Conservation (phyloP, 2,329 filamentous ascomycete genomes). For the Diplodia mutila region DNA sequence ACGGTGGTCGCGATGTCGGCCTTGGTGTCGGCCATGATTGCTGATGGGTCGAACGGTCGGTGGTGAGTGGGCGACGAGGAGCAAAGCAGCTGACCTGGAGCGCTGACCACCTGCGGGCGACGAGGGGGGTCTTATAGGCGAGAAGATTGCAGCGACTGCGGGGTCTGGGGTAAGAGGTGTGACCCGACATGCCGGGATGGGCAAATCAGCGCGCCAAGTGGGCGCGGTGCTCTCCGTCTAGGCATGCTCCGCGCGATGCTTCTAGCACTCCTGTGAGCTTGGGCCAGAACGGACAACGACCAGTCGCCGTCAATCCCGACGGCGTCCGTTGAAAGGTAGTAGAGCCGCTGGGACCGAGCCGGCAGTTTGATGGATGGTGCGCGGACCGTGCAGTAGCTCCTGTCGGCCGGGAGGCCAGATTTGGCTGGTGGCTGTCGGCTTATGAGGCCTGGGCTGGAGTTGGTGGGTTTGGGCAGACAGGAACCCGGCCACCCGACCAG, state of each 20-base stretch:
- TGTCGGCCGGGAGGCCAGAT: conserved; percentile 6
- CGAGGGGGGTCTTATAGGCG: conserved; percentile 3
- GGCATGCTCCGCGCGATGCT: neutral
- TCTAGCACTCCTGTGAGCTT: neutral
- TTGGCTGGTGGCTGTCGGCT: neutral
- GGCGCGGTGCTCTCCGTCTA: conserved; percentile 10
- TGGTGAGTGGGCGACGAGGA: neutral
- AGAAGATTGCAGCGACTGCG: neutral
- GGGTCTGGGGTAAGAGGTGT: conserved; percentile 6
- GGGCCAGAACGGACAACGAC: neutral
- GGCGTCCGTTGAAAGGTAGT: neutral
- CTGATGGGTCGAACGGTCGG: neutral
- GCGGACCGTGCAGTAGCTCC: neutral
- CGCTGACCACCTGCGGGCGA: neutral
- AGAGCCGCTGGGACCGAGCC: neutral
- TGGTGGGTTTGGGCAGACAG: neutral
- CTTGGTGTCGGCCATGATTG: conserved; percentile 15
- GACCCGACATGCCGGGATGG: neutral
- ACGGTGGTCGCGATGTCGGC: conserved; percentile 8
- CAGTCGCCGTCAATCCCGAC: neutral
- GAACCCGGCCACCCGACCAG: neutral
- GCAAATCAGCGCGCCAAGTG: neutral
- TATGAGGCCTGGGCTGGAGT: neutral
- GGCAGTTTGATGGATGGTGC: neutral
- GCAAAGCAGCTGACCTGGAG: conserved; percentile 12